phyloP scores from a whole-genome alignment of 768 basidiomycete genomes.

The Rhizopogon roseolus region DNA sequence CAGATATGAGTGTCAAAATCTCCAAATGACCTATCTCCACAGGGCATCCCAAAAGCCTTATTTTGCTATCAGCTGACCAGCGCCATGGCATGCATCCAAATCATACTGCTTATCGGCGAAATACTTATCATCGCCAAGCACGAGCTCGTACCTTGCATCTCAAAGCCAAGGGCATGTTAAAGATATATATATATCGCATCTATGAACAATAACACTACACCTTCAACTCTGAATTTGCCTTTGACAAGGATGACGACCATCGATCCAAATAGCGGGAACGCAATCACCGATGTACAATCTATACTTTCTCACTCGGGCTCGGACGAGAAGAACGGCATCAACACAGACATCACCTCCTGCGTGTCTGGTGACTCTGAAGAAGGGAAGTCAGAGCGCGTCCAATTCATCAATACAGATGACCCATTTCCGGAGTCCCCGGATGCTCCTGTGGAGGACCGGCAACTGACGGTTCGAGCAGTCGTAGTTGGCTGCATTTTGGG shows the following conservation, averaged over 20 bases:
- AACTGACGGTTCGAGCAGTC: constrained; percentile 40
- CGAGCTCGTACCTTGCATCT: not conserved
- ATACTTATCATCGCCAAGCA: not conserved
- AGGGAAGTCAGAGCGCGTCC: not conserved
- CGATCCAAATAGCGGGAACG: not conserved
- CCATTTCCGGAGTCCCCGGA: constrained; percentile 50
- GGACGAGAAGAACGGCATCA: not conserved
- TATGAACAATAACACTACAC: not conserved
- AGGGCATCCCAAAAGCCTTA: constrained; percentile 58
- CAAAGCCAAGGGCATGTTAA: not conserved
- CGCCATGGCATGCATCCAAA: constrained; percentile 45
- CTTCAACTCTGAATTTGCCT: not conserved
- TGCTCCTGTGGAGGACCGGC: constrained; percentile 43
- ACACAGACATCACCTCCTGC: not conserved
- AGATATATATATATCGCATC: not conserved
- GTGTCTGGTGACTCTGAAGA: not conserved
- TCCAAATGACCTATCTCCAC: constrained; percentile 64
- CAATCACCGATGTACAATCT: not conserved
- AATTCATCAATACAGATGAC: constrained; percentile 10
- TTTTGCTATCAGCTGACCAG: constrained; percentile 57
- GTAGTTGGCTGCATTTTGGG: constrained; percentile 45
- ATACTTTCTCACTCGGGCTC: not conserved
- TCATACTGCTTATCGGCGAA: not conserved
- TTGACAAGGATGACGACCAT: not conserved
- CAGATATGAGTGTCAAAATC: constrained; percentile 60